phyloP scores from a whole-genome alignment of 441 rosid species.

The Erodium texanum region DNA sequence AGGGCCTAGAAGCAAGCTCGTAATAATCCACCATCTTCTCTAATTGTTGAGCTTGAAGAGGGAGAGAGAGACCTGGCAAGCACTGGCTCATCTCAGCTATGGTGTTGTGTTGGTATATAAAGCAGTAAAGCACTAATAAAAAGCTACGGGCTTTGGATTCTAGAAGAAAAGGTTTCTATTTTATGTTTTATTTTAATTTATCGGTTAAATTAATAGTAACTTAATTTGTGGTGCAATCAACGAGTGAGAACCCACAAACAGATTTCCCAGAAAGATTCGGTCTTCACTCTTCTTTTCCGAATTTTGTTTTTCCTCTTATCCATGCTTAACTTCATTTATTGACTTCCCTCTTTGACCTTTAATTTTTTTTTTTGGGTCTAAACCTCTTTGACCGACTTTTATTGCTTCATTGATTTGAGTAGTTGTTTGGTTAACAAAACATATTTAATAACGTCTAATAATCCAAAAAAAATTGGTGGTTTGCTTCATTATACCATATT shows the following conservation, averaged over 20 bases:
- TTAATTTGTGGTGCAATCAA: neutral
- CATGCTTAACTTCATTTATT: neutral
- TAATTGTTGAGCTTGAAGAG: neutral
- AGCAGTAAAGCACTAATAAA: neutral
- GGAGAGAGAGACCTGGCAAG: neutral
- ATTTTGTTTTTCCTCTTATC: constrained; percentile 1
- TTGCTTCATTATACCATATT: too few species aligned
- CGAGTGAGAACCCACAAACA: neutral
- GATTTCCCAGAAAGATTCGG: neutral
- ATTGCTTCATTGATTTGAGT: neutral
- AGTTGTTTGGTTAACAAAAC: neutral
- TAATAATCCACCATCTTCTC: constrained; percentile 29
- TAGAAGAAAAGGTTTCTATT: neutral
- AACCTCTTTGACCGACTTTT: neutral
- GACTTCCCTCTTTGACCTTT: neutral
- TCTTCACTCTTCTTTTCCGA: neutral
- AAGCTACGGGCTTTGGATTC: neutral
- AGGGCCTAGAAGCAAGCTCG: constrained; percentile 30
- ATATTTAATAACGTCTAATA: too few species aligned
- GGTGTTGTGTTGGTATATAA: too few species aligned
- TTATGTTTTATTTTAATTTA: neutral
- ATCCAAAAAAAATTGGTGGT: too few species aligned
- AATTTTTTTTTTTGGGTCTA: neutral
- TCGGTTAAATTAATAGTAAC: neutral
- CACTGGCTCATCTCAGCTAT: neutral